Evolutionary conservation across 768 basidiomycete genomes (phyloP).

Genomic region (Agrocybe praecox): DNA sequence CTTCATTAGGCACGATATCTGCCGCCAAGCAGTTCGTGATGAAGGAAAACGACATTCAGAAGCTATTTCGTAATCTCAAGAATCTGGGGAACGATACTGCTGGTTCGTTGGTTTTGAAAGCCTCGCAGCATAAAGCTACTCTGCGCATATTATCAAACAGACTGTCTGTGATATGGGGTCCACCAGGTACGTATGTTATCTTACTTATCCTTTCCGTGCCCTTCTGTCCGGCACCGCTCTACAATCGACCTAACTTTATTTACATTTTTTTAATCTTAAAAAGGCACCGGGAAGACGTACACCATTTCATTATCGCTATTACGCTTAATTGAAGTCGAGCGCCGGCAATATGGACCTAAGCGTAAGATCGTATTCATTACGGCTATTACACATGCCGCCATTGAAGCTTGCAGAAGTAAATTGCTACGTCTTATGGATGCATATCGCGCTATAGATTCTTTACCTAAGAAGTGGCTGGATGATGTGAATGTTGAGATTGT

Average conservation of each 20-base stretch:
- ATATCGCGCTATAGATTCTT: conserved; percentile 36
- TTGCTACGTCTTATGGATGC: conserved; percentile 36
- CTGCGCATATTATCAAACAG: conserved; percentile 44
- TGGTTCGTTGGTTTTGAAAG: conserved; percentile 41
- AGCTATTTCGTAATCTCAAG: conserved; percentile 39
- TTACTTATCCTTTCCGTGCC: too few relatives aligned
- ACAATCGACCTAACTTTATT: too few relatives aligned
- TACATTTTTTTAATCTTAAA: neutral
- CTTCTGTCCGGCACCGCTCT: too few relatives aligned
- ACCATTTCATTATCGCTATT: conserved; percentile 50
- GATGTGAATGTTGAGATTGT: conserved; percentile 44
- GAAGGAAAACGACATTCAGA: conserved; percentile 39
- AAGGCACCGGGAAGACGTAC: conserved; percentile 57
- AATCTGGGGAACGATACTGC: conserved; percentile 36
- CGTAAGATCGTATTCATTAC: conserved; percentile 48
- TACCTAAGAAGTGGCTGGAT: conserved; percentile 44
- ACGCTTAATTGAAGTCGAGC: conserved; percentile 45
- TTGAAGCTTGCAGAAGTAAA: conserved; percentile 49
- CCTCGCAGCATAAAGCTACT: conserved; percentile 48
- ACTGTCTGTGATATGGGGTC: conserved; percentile 52
- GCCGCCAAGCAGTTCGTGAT: conserved; percentile 31
- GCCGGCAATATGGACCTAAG: conserved; percentile 27
- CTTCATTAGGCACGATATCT: conserved; percentile 34
- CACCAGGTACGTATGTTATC: conserved; percentile 37
- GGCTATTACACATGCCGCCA: conserved; percentile 56